Base-by-base conservation (phyloP, 2,329 filamentous ascomycete genomes). In the Hawksworthiomyces lignivorus region DNA sequence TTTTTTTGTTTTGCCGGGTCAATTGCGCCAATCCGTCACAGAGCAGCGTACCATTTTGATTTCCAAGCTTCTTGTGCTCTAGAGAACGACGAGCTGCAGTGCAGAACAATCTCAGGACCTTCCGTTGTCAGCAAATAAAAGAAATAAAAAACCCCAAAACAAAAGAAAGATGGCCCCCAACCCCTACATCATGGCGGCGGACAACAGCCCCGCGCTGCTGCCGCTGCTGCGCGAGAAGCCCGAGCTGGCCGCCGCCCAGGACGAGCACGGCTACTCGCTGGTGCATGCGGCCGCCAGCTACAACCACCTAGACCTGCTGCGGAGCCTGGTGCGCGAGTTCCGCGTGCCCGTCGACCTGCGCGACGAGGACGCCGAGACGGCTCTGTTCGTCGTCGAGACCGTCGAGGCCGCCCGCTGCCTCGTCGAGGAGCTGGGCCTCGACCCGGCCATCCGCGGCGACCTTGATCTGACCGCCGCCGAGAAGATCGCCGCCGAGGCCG, bases 241-340 rank as follows among this genome's bases (percentile, higher is more conserved):
- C 26, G 64, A 76, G n/a, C 70, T 94, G 40, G 90, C 92, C 41
- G 75, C 80, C 3, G 67, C 74, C 39, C 87, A 94, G 65, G 92
- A 98, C 62, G 80, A 84, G 46, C 84, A 96, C 56, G 92, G 92
- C 55, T 98, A 98, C 68, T 94, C 88, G 35, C 78, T 97, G 20
- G 69, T 97, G 36, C 92, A 98, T 63, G 92, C 92, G 39, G 87
- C 90, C 14, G 82, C 87, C 15, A 96, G 89, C 52, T 98, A 97
- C 72, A 84, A 83, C 58, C 89, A 97, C 58, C 66, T 87, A 27
- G 77, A 84, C 42, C 79, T 98, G 14, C 73, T 96, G 14, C 82
- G 84, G 46, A 63, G 77, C 1, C 73, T 98, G 6, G 71, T 95
- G 21, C 70, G 70, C 35, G 85, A 90, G 26, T 87, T 89, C 62